Conservation (phyloP, 768 basidiomycete genomes). For the Mrakia blollopis region DNA sequence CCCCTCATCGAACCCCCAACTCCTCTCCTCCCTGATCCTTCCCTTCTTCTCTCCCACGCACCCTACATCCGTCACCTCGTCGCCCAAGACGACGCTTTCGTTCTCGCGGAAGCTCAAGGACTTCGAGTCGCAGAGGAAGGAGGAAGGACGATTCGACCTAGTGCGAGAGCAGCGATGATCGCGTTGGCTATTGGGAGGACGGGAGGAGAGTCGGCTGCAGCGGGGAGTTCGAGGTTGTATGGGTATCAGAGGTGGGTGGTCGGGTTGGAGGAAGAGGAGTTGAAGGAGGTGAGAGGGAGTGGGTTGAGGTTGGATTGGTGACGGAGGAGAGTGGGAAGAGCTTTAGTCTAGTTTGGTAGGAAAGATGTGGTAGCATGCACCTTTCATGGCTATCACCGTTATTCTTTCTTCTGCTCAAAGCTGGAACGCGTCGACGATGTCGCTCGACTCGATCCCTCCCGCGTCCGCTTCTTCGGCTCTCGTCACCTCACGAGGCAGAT, state of each 20-base stretch:
- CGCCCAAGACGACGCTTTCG: conserved; percentile 55
- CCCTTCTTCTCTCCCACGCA: conserved; percentile 62
- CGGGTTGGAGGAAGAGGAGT: not conserved
- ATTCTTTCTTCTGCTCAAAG: no score
- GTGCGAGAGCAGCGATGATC: not conserved
- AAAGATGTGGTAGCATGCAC: no score
- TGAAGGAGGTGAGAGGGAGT: conserved; percentile 5
- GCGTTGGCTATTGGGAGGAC: not conserved
- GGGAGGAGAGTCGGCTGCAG: not conserved
- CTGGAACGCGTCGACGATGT: no score
- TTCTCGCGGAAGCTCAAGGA: not conserved
- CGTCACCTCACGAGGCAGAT: no score
- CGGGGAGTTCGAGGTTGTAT: not conserved
- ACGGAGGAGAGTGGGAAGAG: not conserved
- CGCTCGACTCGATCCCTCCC: no score
- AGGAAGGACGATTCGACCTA: not conserved
- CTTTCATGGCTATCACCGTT: no score
- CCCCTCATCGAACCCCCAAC: conserved; percentile 49
- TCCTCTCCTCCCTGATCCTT: conserved; percentile 49
- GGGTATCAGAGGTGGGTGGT: conserved; percentile 3
- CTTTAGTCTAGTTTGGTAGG: no score
- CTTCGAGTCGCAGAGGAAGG: not conserved
- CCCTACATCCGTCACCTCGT: conserved; percentile 66
- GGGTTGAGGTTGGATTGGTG: not conserved
- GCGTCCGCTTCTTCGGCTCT: no score